Base-by-base conservation (phyloP, 1,284 basidiomycete species). In the Exsudoporus floridanus region DNA sequence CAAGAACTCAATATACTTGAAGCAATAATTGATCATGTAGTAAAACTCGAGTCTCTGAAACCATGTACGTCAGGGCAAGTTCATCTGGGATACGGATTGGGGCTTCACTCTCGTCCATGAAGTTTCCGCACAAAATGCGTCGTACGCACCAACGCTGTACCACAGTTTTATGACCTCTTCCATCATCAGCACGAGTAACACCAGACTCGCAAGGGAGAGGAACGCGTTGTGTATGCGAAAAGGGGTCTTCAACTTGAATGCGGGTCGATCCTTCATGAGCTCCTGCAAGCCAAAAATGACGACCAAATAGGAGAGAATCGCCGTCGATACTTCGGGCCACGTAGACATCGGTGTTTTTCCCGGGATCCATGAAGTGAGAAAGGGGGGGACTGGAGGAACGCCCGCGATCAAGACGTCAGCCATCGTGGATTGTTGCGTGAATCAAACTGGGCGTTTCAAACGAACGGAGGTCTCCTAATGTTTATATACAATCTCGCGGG, bases 11-110 rank as follows among this genome's bases (percentile, higher is more conserved):
- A 94, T 72, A 70, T 93, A 94, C 73, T 95, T 94, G 83, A 95
- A 91, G 74, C 88, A 93, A 77, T 98, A 98, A 79, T 98, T 98
- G 78, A 98, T 79, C 78, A 98, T 94, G 78, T 98, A 98, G 76
- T 92, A 96, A 64, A 92, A 86, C 70, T 93, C 86, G 71, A 94
- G 77, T 64, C 81, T 81, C 89, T 93, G 27, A 44, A 57, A 33
- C n/a, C 45, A 57, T 50, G 35, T 41, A 39, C 21, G 37, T 58
- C 54, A 51, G 55, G 21, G 21, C 19, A 52, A 61, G 16, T 44
- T 23, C 38, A 8, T 23, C 36, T 45, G 37, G 27, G 10, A 33
- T 19, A 34, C 13, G 48, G 12, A 27, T 27, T 9, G 48, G 36
- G 76, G 82, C 5, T 25, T 67, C 66, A 94, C 92, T 55, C 83